Base-by-base conservation (phyloP, 192 early-diverging fungal genomes). In the Linnemannia exigua region DNA sequence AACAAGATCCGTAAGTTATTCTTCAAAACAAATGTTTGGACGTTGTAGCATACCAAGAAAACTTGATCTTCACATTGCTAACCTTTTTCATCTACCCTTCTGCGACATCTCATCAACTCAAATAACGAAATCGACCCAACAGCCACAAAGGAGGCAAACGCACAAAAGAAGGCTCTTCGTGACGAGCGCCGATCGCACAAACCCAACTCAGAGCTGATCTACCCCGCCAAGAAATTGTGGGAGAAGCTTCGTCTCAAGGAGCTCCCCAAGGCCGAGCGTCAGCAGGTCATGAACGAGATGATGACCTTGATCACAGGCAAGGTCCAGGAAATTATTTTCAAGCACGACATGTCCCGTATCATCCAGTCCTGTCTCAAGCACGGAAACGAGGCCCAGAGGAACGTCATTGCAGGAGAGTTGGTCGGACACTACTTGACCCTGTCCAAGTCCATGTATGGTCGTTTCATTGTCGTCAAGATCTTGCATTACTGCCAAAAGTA, bases 301-400 rank as follows among this genome's bases (percentile, higher is more conserved):
- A 96, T 99, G 97, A 90, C 72, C 14, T 70, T 96, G 51, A 91
- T 98, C 67, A 87, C 87, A 22, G 97, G 97, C 76, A 93, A 93
- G 77, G 94, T 97, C 68, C 91, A 94, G 76, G 97, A 98, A 88
- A 87, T 98, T 50, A 95, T 96, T 81, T 96, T 98, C 89, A 97
- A 98, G 90, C 97, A 98, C 93, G 98, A 99, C 84, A 96, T 96
- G 87, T 96, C 95, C 71, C 94, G 98, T 75, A 92, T 99, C 15
- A 91, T 99, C 74, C 97, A 99, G 87, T 95, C 95, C 25, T 94
- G 94, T 78, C 77, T 99, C n/a, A 98, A 99, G 89, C 90, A 97
- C 89, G 98, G 97, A 35, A 95, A 88, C 72, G 87, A 84, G 37
- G 88, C 91, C 48, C 96, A 99, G 88, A 91, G 95, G 77, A 90